Conservation (phyloP, 192 early-diverging fungal species). For the Coemansia erecta region DNA sequence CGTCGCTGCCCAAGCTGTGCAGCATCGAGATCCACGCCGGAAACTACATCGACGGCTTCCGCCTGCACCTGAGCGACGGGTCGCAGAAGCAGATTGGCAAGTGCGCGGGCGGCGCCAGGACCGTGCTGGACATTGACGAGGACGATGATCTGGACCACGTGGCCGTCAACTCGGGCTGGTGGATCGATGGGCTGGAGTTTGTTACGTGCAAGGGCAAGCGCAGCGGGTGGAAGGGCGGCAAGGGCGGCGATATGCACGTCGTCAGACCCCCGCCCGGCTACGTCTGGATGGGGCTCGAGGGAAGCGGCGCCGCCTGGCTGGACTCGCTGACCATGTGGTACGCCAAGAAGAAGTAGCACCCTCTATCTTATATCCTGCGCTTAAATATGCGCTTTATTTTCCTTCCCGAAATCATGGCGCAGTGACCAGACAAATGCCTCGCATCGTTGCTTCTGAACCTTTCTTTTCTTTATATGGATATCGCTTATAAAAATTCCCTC, state of each 20-base stretch:
- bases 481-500: too few species aligned
- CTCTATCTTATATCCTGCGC: background rate
- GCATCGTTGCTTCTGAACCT: too few species aligned
- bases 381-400: too few species aligned
- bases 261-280: conserved; percentile 55
- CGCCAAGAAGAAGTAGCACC: conserved; percentile 14
- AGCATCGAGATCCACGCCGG: conserved; percentile 50
- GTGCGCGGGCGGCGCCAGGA: conserved; percentile 28
- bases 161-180: conserved; percentile 55
- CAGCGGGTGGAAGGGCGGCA: conserved; percentile 61
- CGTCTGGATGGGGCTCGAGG: conserved; percentile 57
- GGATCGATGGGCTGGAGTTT: conserved; percentile 64
- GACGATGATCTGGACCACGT: conserved; percentile 56
- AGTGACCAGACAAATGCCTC: too few species aligned
- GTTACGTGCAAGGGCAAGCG: conserved; percentile 49
- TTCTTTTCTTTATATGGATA: too few species aligned
- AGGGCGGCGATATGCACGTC: conserved; percentile 45
- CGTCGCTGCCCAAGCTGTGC: conserved; percentile 16
- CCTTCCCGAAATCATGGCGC: background rate
- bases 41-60: conserved; percentile 55
- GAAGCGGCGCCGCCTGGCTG: conserved; percentile 56
- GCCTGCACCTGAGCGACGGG: conserved; percentile 51
- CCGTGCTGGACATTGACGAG: conserved; percentile 33
- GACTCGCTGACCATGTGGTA: conserved; percentile 59
- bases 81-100: conserved; percentile 43